Evolutionary conservation across 192 early-diverging fungal genomes (phyloP).

Genomic region (Pilaira anomala): DNA sequence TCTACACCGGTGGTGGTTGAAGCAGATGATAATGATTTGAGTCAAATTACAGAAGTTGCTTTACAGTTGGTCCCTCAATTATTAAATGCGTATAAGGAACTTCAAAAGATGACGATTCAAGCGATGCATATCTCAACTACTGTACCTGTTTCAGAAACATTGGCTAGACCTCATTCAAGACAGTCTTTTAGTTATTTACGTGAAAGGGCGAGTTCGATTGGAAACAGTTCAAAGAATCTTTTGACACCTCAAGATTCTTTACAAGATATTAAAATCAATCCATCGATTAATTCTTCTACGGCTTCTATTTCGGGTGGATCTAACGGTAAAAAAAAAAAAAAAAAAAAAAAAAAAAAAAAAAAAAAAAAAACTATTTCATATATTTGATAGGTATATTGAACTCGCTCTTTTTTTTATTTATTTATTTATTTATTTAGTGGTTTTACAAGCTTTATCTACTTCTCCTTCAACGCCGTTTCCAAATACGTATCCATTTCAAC

Average conservation of each 20-base stretch:
- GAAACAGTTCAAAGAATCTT: neutral
- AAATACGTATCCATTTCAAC: constrained; percentile 23
- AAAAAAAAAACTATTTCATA: no score
- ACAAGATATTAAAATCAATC: neutral
- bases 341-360: no score
- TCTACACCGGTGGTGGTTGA: constrained; percentile 16
- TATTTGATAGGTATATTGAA: no score
- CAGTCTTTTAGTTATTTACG: constrained; percentile 25
- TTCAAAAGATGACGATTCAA: constrained; percentile 24
- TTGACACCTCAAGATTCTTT: neutral
- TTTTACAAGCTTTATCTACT: constrained; percentile 28
- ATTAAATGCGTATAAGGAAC: constrained; percentile 30
- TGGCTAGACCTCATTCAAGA: constrained; percentile 3
- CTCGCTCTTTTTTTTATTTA: no score
- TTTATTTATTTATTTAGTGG: constrained; percentile 5
- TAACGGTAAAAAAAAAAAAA: no score
- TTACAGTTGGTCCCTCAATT: constrained; percentile 29
- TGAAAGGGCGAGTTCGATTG: constrained; percentile 25
- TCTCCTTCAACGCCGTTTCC: constrained; percentile 29
- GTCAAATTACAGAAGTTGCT: constrained; percentile 14
- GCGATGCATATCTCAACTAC: constrained; percentile 11
- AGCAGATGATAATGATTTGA: constrained; percentile 19
- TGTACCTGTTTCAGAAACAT: neutral
- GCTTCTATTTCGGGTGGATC: no score
- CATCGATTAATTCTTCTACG: no score